These are phyloP conservation scores for Aquilaria malaccensis DNA, from an alignment of 345 rosid species.

Conservation along the genomic window DNA sequence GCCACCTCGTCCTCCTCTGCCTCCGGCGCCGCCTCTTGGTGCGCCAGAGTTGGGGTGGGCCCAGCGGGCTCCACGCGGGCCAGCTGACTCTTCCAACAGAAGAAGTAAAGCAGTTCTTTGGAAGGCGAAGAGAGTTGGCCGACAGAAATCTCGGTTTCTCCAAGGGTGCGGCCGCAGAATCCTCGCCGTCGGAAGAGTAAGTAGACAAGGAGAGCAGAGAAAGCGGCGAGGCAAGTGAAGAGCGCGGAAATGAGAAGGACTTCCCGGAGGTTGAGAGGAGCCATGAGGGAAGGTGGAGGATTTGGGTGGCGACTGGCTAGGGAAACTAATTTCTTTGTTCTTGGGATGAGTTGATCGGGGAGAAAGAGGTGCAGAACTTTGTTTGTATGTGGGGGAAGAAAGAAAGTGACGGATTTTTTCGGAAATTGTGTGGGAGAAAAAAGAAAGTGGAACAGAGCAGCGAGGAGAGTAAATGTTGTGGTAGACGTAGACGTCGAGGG, in stretches of 20 bases:
- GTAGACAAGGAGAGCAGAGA: constrained; percentile 37
- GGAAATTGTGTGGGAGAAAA: too few species aligned
- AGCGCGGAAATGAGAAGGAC: constrained; percentile 31
- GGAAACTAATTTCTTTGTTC: not conserved
- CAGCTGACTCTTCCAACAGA: constrained; percentile 53
- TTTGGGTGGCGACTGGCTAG: not conserved
- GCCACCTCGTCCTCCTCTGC: constrained; percentile 27
- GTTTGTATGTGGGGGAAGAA: not conserved
- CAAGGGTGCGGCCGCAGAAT: constrained; percentile 18
- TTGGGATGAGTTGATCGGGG: not conserved
- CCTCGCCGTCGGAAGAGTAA: constrained; percentile 41
- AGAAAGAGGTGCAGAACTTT: not conserved
- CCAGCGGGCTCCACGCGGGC: constrained; percentile 39
- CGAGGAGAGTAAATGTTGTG: too few species aligned
- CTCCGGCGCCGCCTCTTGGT: not conserved
- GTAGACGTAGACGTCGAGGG: too few species aligned
- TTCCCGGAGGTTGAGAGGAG: too few species aligned
- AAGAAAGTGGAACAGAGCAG: too few species aligned
- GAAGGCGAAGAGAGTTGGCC: constrained; percentile 32
- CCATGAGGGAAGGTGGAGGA: too few species aligned
- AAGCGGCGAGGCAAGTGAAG: constrained; percentile 27
- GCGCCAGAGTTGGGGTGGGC: constrained; percentile 14
- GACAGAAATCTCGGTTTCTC: constrained; percentile 14
- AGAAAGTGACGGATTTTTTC: not conserved
- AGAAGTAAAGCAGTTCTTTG: constrained; percentile 75